A percentile compares a stretch with the other conserved stretches of the same genome.
These are phyloP conservation scores for Daldinia eschscholtzii DNA, from an alignment of 2,329 filamentous ascomycete species.

Conservation along the genomic window DNA sequence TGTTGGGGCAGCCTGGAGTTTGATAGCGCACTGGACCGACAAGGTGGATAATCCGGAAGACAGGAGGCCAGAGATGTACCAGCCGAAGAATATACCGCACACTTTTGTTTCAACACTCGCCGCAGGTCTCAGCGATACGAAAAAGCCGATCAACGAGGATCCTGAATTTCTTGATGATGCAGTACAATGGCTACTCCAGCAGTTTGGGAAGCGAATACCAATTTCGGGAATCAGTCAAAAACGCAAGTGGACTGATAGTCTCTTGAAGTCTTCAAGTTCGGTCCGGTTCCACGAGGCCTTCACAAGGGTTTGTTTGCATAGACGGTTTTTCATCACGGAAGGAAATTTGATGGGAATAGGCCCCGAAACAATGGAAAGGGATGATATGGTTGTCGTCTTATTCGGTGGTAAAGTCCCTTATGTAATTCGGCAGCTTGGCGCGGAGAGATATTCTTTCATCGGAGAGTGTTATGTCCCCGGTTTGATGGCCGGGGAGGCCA, in stretches of 20 bases:
- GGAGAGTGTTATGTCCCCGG: conserved; percentile 44
- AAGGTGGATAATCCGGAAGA: not conserved
- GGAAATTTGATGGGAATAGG: conserved; percentile 41
- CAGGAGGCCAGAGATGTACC: conserved; percentile 17
- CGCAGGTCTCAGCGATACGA: conserved; percentile 23
- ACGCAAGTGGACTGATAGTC: conserved; percentile 16
- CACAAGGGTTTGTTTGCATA: conserved; percentile 35
- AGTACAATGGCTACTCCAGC: conserved; percentile 29
- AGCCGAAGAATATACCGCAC: conserved; percentile 20
- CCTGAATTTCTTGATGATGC: conserved; percentile 31
- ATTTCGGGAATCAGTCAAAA: conserved; percentile 20
- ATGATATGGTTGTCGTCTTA: conserved; percentile 34
- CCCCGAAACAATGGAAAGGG: conserved; percentile 38
- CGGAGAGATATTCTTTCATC: conserved; percentile 32
- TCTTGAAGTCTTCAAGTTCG: conserved; percentile 26
- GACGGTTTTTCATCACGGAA: conserved; percentile 39
- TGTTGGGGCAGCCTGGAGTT: conserved; percentile 35
- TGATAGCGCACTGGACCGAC: conserved; percentile 22
- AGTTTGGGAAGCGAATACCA: conserved; percentile 32
- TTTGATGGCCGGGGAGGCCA: conserved; percentile 42
- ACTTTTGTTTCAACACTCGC: conserved; percentile 31
- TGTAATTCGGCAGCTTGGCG: conserved; percentile 29
- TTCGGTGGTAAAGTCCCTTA: conserved; percentile 43
- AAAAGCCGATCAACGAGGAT: conserved; percentile 21
- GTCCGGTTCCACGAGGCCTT: conserved; percentile 41